phyloP scores from a whole-genome alignment of 192 early-diverging fungal genomes.

The Coemansia sp. region DNA sequence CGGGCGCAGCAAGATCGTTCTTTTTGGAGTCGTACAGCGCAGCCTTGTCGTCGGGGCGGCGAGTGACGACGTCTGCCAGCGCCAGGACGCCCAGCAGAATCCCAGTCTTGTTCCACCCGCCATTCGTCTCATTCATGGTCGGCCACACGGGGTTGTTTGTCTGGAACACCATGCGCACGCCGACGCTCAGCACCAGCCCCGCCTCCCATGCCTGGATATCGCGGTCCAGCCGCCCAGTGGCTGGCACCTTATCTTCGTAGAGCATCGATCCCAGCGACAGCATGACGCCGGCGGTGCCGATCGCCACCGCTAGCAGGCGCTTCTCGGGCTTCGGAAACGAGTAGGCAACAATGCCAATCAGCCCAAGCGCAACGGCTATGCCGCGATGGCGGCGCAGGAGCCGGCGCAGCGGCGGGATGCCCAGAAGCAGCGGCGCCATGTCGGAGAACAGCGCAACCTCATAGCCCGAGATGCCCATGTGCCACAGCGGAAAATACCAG shows the following conservation, averaged over 20 bases:
- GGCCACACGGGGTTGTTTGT: constrained; percentile 83
- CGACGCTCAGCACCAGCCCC: constrained; percentile 66
- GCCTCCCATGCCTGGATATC: constrained; percentile 65
- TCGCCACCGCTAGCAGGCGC: constrained; percentile 60
- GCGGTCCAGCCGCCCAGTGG: constrained; percentile 61
- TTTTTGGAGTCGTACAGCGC: constrained; percentile 37
- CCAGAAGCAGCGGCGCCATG: constrained; percentile 59
- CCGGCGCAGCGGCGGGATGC: constrained; percentile 57
- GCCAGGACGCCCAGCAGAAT: constrained; percentile 64
- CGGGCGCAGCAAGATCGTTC: constrained; percentile 19
- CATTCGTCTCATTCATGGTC: constrained; percentile 73
- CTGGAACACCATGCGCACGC: constrained; percentile 73
- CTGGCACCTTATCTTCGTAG: constrained; percentile 55
- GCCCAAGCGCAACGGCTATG: constrained; percentile 57
- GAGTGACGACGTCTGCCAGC: constrained; percentile 57
- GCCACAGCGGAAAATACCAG: constrained; percentile 84
- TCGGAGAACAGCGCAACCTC: constrained; percentile 71
- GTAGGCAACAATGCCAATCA: constrained; percentile 67
- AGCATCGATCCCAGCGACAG: constrained; percentile 61
- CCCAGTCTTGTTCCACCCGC: constrained; percentile 69
- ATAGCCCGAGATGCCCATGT: constrained; percentile 83
- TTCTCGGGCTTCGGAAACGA: constrained; percentile 56
- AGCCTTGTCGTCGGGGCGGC: constrained; percentile 29
- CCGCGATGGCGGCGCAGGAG: constrained; percentile 58
- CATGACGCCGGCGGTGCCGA: constrained; percentile 60